Evolutionary conservation across 306 rosid genomes (phyloP), one percentile per base, ranked within the genome.

Genomic region (Sesbania bispinosa): DNA sequence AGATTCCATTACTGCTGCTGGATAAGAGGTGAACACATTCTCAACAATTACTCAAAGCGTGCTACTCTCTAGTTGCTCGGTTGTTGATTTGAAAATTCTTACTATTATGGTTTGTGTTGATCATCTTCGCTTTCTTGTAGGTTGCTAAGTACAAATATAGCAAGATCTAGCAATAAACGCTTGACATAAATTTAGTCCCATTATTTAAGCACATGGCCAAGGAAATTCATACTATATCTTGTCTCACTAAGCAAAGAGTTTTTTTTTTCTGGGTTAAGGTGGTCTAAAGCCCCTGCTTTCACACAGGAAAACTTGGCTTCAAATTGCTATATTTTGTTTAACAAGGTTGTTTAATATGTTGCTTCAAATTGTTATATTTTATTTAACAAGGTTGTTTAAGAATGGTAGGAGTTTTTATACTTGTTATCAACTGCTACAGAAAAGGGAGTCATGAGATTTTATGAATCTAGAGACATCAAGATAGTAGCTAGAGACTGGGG

Each of bases 1-100:
- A 45, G 33, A 39, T 14, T 69, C 46, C 38, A 1, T 51, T 18
- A 14, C 38, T 80, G 68, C 20, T n/a, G n/a, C n/a, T 20, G 26
- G 42, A 21, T 54, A 13, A 47, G 69, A 33, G 78, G 50, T 51
- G 29, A 26, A 20, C 19, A n/a, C 68, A 38, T 51, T 15, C 13
- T 35, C 26, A 27, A 61, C 43, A 80, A 55, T 41, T 24, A 32
- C 61, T 60, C 3, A 32, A 52, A 51, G 62, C 8, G 13, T 62
- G 51, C 7, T 24, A n/a, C 66, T 63, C 33, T 45, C 29, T 9
- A 1, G 33, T 77, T 46, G 52, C 60, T 8, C 61, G 57, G 36
- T 69, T 75, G 5, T 75, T 27, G 63, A 57, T 76, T 46, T 29
- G 26, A 74, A 61, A 46, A 59, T 29, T 55, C 43, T 46, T 47